Percentiles rank a stretch among this genome's conserved stretches.
Conservation (phyloP, 495 filamentous ascomycete genomes). For the Polyplosphaeria fusca region DNA sequence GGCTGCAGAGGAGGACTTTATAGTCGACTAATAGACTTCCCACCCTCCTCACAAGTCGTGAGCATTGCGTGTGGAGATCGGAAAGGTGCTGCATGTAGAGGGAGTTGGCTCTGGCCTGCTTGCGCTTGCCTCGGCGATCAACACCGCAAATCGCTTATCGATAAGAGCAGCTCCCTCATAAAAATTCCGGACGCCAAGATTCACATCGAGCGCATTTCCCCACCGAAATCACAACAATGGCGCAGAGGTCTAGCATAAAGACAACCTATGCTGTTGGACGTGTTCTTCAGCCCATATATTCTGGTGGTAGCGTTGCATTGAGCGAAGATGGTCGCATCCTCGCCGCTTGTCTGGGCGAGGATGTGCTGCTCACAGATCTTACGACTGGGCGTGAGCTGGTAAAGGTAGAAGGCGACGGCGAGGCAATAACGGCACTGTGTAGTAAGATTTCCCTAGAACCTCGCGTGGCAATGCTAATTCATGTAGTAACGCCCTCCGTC, state of each 20-base stretch:
- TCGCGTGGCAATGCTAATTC: constrained; percentile 7
- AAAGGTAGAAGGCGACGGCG: constrained; percentile 91
- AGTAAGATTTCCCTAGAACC: constrained; percentile 48
- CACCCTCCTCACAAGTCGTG: no score
- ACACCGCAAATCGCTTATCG: constrained; percentile 15
- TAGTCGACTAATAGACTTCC: no score
- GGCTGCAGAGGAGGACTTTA: no score
- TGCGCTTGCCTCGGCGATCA: neutral
- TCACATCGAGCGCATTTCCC: neutral
- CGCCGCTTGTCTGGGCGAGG: constrained; percentile 81
- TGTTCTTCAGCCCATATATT: constrained; percentile 88
- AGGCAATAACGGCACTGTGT: constrained; percentile 80
- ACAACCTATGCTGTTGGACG: constrained; percentile 82
- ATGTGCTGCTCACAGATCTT: constrained; percentile 83
- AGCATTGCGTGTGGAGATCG: no score
- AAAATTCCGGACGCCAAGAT: constrained; percentile 19
- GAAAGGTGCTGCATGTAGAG: no score
- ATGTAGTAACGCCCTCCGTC: constrained; percentile 74
- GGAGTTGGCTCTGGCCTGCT: no score
- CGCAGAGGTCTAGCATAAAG: constrained; percentile 47
- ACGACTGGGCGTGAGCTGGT: constrained; percentile 77
- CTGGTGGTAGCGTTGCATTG: constrained; percentile 81
- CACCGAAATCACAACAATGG: constrained; percentile 33
- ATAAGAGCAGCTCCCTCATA: constrained; percentile 7
- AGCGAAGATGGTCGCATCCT: constrained; percentile 78